Evolutionary conservation across 2,329 filamentous ascomycete species (phyloP).

Genomic region (Penicillium sp.): DNA sequence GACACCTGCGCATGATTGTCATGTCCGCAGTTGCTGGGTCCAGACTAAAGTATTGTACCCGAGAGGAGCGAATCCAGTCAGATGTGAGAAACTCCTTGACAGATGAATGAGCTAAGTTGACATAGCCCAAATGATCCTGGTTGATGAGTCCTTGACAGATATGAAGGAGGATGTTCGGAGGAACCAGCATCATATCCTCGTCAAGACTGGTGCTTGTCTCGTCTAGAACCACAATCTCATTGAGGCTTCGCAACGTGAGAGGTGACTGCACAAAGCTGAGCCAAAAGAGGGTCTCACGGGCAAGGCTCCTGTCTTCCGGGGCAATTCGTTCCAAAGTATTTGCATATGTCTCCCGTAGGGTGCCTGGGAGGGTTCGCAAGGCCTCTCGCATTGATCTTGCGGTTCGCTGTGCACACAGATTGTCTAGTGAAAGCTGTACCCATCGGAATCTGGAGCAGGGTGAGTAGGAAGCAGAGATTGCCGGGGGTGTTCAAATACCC

Average conservation of each 20-base stretch:
- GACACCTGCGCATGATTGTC: conserved; percentile 17
- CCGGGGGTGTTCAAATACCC: conserved; percentile 1
- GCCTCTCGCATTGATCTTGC: conserved; percentile 18
- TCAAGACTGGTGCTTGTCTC: conserved; percentile 12
- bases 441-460: conserved; percentile 18
- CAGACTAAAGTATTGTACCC: conserved; percentile 16
- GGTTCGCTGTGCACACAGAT: conserved; percentile 17
- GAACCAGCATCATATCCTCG: conserved; percentile 22
- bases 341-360: conserved; percentile 19
- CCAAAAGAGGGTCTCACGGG: conserved; percentile 20
- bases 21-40: conserved; percentile 13
- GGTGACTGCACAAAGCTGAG: conserved; percentile 14
- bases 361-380: conserved; percentile 14
- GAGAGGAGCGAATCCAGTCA: conserved; percentile 19
- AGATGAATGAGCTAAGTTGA: conserved; percentile 18
- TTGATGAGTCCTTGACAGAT: conserved; percentile 22
- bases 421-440: conserved; percentile 23
- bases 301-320: conserved; percentile 12
- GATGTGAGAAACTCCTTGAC: conserved; percentile 21
- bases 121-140: conserved; percentile 9
- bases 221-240: conserved; percentile 16
- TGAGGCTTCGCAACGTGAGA: conserved; percentile 12
- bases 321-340: conserved; percentile 15
- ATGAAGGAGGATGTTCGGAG: conserved; percentile 16
- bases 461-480: neutral